These are phyloP conservation scores for Colletotrichum tamarilloi DNA, from an alignment of 2,329 filamentous ascomycete genomes.

Conservation along the genomic window DNA sequence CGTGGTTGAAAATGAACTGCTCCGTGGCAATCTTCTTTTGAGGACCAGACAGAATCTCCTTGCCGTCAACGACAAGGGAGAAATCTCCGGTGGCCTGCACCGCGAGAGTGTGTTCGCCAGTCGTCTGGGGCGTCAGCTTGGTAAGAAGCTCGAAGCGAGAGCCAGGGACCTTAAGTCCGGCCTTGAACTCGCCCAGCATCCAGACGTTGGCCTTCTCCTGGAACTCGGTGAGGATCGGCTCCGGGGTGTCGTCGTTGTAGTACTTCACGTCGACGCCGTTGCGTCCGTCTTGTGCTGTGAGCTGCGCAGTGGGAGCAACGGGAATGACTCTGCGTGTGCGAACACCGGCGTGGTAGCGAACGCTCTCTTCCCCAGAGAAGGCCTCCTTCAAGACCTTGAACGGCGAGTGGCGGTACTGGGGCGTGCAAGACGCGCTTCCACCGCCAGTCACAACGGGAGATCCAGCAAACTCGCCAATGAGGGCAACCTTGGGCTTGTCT, in stretches of 20 bases:
- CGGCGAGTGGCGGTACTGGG: constrained; percentile 32
- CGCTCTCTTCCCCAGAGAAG: not conserved
- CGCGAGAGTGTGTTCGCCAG: constrained; percentile 34
- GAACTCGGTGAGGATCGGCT: constrained; percentile 30
- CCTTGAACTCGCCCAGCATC: constrained; percentile 38
- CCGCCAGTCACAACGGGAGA: constrained; percentile 23
- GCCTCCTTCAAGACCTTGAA: constrained; percentile 20
- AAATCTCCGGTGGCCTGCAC: constrained; percentile 33
- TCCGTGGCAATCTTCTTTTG: constrained; percentile 33
- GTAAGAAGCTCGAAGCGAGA: constrained; percentile 34
- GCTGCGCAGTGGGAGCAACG: constrained; percentile 10
- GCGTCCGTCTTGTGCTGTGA: constrained; percentile 26
- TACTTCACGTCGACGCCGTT: constrained; percentile 33
- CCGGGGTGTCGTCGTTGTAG: constrained; percentile 31
- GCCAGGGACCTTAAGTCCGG: constrained; percentile 29
- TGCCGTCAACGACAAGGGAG: constrained; percentile 30
- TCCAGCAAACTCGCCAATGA: constrained; percentile 28
- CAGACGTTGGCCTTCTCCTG: constrained; percentile 36
- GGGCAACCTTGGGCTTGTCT: not conserved
- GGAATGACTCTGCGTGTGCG: constrained; percentile 33
- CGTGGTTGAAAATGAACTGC: constrained; percentile 39
- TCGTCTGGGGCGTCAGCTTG: constrained; percentile 26
- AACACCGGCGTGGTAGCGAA: constrained; percentile 20
- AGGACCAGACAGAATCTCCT: constrained; percentile 27
- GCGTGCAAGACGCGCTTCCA: constrained; percentile 29